Base-by-base conservation (phyloP, 202 grass and related monocot genomes). In the Panicum virgatum region DNA sequence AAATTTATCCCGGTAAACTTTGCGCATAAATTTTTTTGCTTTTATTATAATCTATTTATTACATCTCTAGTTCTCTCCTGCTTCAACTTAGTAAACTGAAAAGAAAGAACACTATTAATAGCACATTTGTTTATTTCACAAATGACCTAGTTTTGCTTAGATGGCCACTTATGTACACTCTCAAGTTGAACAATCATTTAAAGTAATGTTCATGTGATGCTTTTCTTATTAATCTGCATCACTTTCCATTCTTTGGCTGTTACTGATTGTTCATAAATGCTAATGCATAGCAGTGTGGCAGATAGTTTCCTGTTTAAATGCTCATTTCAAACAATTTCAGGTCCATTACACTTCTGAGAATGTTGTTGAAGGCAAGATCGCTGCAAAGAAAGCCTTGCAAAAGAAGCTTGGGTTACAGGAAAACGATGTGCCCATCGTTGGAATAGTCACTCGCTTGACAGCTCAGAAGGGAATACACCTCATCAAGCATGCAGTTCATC, bases 401-500 rank as follows among this genome's bases (percentile, higher is more conserved):
- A 86, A 93, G 89, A 98, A 86, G 76, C 69, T 98, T 58, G 95
- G 95, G 65, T 59, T 98, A 34, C 82, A 85, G 16, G 89, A 75
- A 86, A 89, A 20, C 42, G 90, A 98, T 84, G 82, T 84, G 36
- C 95, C 95, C 54, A 36, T 94, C 46, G 84, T 98, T 4, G 95
- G 95, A 77, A 93, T 93, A 20, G 83, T 98, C 63, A 88, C 75
- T 63, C 95, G 88, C 27, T 75, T 98, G 60, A 98, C 95, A 64
- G 88, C 89, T 15, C 92, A 98, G 80, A 98, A 98, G 75, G 95
- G 95, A 84, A 92, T 94, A 67, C 90, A 98, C 73, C 95, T 98
- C 44, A 94, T 98, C 62, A 98, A 94, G 50, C 95, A 98, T 20
- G 90, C 88, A 23, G 84, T 98, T 88, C 47, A 50, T 16, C 76